These are phyloP conservation scores for Acrodontium crateriforme DNA, from an alignment of 2,329 filamentous ascomycete species.

Conservation along the genomic window DNA sequence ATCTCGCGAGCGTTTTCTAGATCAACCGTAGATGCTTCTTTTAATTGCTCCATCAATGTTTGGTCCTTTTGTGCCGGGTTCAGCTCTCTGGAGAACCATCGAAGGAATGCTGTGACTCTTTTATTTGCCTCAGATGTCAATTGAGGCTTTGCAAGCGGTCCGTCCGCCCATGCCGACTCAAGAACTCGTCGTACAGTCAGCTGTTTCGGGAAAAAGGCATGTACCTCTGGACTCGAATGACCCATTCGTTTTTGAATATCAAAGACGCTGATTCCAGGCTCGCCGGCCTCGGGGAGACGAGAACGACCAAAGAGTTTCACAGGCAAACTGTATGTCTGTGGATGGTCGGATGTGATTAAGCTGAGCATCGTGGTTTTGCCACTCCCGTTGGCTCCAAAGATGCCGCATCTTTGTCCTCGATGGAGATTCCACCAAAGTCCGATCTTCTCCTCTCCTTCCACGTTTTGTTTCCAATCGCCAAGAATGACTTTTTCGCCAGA, in stretches of 20 bases:
- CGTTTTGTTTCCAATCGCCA: constrained; percentile 60
- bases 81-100: constrained; percentile 70
- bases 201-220: constrained; percentile 75
- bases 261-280: constrained; percentile 72
- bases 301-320: constrained; percentile 74
- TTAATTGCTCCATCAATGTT: constrained; percentile 6
- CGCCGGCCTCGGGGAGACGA: constrained; percentile 58
- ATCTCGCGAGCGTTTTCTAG: constrained; percentile 7
- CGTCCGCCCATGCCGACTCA: constrained; percentile 82
- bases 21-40: constrained; percentile 5
- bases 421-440: constrained; percentile 75
- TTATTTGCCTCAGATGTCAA: constrained; percentile 43
- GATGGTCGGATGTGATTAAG: constrained; percentile 88
- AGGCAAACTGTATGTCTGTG: constrained; percentile 80
- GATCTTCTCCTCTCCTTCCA: constrained; percentile 29
- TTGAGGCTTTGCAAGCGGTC: constrained; percentile 58
- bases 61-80: constrained; percentile 33
- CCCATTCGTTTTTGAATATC: constrained; percentile 83
- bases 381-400: constrained; percentile 86
- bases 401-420: constrained; percentile 74
- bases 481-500: constrained; percentile 69
- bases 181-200: constrained; percentile 61
- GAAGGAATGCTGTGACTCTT: constrained; percentile 55
- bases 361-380: constrained; percentile 93
- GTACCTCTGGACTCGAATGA: constrained; percentile 86